Base-by-base conservation (phyloP, 306 rosid genomes). In the Spatholobus suberectus region DNA sequence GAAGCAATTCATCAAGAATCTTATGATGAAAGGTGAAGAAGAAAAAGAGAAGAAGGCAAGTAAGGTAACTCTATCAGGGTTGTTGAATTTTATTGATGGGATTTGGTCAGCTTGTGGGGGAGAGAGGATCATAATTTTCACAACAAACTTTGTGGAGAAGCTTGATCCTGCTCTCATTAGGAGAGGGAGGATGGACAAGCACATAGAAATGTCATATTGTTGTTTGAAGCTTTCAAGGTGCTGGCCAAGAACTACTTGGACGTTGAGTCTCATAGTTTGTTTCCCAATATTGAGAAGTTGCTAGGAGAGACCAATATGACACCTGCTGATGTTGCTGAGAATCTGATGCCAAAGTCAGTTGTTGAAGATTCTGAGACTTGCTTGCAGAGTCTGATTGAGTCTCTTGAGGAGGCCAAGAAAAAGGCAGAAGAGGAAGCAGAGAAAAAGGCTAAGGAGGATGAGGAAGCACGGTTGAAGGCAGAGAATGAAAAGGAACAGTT, bases 301-400 rank as follows among this genome's bases (percentile, higher is more conserved):
- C 76, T 93, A 43, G 86, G 75, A n/a, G 86, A 91, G 76, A 75
- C 44, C 9, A 70, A 86, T 12, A 86, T 86, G 79, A 65, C 90
- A 37, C 97, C 92, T 51, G 94, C 94, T 34, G 92, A 91, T 75
- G 91, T 93, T 7, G 97, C 96, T 1, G 94, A 93, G 86, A 88
- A 83, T 81, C 55, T 93, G 68, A 89, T 90, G 91, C 92, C 91
- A 0, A 93, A 93, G 77, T 83, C 92, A 3, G 21, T 40, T 2
- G 17, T 20, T 0, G 88, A 89, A 15, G 86, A 85, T 52, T 70
- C 18, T 0, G 78, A 75, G 0, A 32, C 43, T 55, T 81, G 92
- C 38, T 78, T 91, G 85, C 49, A 85, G 88, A 88, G 55, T 46
- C 44, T 91, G 81, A 66, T 89, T 14, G 35, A 87, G 74, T 90